A percentile compares a stretch with the other conserved stretches of the same genome.
Conservation (phyloP, 495 filamentous ascomycete genomes). For the Trichoderma erinaceum region DNA sequence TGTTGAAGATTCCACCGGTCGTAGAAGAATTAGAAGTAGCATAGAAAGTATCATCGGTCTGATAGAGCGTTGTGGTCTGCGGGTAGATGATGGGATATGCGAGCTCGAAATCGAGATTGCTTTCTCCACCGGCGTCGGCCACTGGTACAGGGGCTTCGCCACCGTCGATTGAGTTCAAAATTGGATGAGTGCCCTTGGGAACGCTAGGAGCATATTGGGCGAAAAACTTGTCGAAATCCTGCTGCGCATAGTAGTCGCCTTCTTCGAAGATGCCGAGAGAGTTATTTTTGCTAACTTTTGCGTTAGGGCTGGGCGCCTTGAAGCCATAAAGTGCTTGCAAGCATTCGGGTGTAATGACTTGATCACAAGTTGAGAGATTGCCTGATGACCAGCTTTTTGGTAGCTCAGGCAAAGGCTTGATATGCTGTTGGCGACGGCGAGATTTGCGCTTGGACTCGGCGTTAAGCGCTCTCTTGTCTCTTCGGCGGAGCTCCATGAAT, state of each 20-base stretch:
- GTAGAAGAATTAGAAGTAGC: constrained; percentile 18
- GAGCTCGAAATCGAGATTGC: constrained; percentile 32
- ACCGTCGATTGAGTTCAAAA: constrained; percentile 10
- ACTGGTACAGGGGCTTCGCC: constrained; percentile 28
- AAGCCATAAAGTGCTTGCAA: background rate
- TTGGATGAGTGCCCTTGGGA: background rate
- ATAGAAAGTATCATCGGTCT: constrained; percentile 51
- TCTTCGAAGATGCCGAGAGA: constrained; percentile 32
- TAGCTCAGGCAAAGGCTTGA: background rate
- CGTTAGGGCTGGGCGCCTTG: background rate
- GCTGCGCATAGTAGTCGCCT: constrained; percentile 39
- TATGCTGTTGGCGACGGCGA: background rate
- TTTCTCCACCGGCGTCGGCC: constrained; percentile 26
- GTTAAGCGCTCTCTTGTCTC: background rate
- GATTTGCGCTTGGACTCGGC: background rate
- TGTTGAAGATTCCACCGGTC: constrained; percentile 48
- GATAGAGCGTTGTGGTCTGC: constrained; percentile 52
- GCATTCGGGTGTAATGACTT: background rate
- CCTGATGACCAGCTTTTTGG: background rate
- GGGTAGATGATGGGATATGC: constrained; percentile 47
- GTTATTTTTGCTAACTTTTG: constrained; percentile 24
- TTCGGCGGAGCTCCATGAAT: constrained; percentile 18
- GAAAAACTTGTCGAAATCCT: constrained; percentile 58
- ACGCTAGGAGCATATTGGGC: constrained; percentile 24
- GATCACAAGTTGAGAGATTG: background rate